These are phyloP conservation scores for Chloromonas sp. DNA, from an alignment of 163 green algal genomes.

Conservation along the genomic window DNA sequence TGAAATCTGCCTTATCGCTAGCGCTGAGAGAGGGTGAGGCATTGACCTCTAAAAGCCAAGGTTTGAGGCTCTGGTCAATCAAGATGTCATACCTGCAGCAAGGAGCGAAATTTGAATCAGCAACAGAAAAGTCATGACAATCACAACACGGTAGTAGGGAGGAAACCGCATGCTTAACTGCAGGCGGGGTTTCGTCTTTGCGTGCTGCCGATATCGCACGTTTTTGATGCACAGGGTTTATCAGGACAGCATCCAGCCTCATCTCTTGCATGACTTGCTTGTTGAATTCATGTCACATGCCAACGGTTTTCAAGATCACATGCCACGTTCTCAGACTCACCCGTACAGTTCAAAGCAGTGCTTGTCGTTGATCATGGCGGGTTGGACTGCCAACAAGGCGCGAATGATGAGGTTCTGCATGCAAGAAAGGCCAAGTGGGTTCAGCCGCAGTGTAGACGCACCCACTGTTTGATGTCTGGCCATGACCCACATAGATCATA, in stretches of 20 bases:
- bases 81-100: conserved; percentile 78
- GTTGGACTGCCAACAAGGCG: conserved; percentile 66
- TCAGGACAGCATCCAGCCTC: too few relatives aligned
- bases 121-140: too few relatives aligned
- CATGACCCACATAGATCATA: neutral
- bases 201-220: too few relatives aligned
- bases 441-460: neutral
- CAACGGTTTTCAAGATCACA: neutral
- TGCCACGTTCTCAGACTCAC: conserved; percentile 2
- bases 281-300: conserved; percentile 5
- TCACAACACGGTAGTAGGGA: too few relatives aligned
- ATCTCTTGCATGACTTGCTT: too few relatives aligned
- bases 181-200: too few relatives aligned
- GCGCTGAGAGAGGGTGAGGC: conserved; percentile 64
- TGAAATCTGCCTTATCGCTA: conserved; percentile 56
- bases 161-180: too few relatives aligned
- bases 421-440: neutral
- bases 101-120: too few relatives aligned
- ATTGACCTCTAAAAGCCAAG: conserved; percentile 85
- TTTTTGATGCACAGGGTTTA: too few relatives aligned
- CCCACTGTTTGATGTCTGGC: neutral
- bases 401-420: conserved; percentile 60
- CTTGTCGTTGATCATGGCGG: conserved; percentile 77
- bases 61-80: conserved; percentile 65
- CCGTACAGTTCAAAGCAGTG: conserved; percentile 78